Percentiles rank a stretch among this genome's conserved stretches.
phyloP scores from a whole-genome alignment of 2,329 filamentous ascomycete genomes.

The Penicillium sp. region DNA sequence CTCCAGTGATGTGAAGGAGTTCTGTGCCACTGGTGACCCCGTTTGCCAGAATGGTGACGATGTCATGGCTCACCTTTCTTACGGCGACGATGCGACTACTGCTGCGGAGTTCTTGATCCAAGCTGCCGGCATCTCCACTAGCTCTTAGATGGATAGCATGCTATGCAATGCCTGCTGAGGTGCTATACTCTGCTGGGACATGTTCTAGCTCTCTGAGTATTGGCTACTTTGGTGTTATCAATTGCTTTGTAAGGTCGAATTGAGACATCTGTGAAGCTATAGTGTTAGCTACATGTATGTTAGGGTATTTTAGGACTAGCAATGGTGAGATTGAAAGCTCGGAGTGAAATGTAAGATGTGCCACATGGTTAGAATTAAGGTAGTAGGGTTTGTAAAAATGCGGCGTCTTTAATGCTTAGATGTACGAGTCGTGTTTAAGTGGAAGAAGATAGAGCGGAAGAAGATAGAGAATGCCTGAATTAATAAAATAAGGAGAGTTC shows the following conservation, averaged over 20 bases:
- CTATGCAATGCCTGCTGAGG: neutral
- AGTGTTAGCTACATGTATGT: neutral
- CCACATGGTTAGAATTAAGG: neutral
- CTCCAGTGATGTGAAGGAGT: constrained; percentile 46
- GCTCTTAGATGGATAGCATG: neutral
- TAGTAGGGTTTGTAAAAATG: neutral
- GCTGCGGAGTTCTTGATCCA: constrained; percentile 41
- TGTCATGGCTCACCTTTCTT: constrained; percentile 44
- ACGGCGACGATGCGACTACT: constrained; percentile 35
- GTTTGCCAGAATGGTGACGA: constrained; percentile 52
- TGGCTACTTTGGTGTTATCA: neutral
- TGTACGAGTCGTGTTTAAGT: neutral
- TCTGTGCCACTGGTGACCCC: constrained; percentile 52
- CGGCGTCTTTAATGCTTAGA: neutral
- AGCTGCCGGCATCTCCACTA: constrained; percentile 20
- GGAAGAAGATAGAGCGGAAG: neutral
- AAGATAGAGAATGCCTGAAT: neutral
- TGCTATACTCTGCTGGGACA: neutral
- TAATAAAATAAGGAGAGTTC: neutral
- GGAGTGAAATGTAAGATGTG: neutral
- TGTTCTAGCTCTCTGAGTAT: neutral
- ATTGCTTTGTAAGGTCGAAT: neutral
- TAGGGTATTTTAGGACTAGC: neutral
- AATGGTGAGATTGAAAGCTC: neutral
- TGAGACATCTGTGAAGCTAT: neutral